These are phyloP conservation scores for Termitomyces sp. DNA, from an alignment of 1,284 basidiomycete genomes.

Conservation along the genomic window DNA sequence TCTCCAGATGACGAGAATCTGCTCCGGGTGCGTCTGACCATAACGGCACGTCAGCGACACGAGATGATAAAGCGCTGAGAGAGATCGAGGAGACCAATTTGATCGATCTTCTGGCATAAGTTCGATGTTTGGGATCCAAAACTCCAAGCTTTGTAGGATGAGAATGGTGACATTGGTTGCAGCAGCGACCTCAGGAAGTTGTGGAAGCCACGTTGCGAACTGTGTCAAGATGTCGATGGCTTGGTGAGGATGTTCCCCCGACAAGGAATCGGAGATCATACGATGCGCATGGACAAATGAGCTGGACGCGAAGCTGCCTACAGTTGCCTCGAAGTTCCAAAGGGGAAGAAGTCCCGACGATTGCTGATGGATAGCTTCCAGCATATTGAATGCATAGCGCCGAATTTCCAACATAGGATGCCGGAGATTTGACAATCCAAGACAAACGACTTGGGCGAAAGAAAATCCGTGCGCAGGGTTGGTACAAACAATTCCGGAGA, in stretches of 20 bases:
- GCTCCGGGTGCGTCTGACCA: constrained; percentile 73
- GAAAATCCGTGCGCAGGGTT: constrained; percentile 56
- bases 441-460: constrained; percentile 74
- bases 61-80: constrained; percentile 74
- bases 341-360: constrained; percentile 56
- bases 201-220: constrained; percentile 69
- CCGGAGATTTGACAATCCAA: constrained; percentile 83
- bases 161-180: constrained; percentile 47
- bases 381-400: constrained; percentile 72
- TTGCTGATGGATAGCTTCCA: constrained; percentile 72
- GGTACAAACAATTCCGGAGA: constrained; percentile 70
- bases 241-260: constrained; percentile 74
- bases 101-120: constrained; percentile 60
- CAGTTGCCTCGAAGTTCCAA: constrained; percentile 70
- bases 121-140: constrained; percentile 76
- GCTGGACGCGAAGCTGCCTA: constrained; percentile 69
- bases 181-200: constrained; percentile 50
- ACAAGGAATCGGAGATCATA: constrained; percentile 72
- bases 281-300: constrained; percentile 82
- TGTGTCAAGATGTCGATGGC: constrained; percentile 69
- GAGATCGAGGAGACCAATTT: constrained; percentile 55
- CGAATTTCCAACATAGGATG: constrained; percentile 69
- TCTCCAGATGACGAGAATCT: constrained; percentile 80
- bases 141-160: constrained; percentile 69
- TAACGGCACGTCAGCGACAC: constrained; percentile 82